Conservation (phyloP, 2,329 filamentous ascomycete species). For the Escovopsis sp. region DNA sequence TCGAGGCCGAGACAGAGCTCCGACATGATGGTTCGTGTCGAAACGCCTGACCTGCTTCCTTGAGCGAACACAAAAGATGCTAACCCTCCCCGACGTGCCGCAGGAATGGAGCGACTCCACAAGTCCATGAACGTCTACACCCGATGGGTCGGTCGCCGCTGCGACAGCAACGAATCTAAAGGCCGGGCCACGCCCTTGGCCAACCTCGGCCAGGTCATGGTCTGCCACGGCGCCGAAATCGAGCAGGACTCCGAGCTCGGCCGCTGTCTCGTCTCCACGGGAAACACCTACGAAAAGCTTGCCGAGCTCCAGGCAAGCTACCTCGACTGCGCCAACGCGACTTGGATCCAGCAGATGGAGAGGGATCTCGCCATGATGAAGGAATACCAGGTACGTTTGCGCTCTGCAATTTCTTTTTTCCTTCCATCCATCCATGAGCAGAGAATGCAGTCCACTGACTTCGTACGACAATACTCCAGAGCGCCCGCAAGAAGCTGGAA, state of each 20-base stretch:
- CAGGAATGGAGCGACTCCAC: conserved; percentile 83
- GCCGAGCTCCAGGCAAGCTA: conserved; percentile 77
- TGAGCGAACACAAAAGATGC: background rate
- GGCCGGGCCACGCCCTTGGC: conserved; percentile 73
- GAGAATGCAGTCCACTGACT: too few species aligned
- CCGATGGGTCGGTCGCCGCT: conserved; percentile 75
- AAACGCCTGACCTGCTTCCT: background rate
- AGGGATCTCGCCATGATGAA: conserved; percentile 88
- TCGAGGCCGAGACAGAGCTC: conserved; percentile 82
- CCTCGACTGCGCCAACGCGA: conserved; percentile 59
- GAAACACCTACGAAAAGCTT: conserved; percentile 76
- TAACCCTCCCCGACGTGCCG: background rate
- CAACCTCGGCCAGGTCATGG: conserved; percentile 73
- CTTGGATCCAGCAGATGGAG: conserved; percentile 87
- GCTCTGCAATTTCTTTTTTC: background rate
- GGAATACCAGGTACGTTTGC: conserved; percentile 67
- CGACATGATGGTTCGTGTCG: conserved; percentile 62
- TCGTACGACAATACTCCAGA: conserved; percentile 18
- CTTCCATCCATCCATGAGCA: too few species aligned
- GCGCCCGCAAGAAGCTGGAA: conserved; percentile 87
- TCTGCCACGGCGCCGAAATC: conserved; percentile 82
- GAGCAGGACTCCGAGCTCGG: conserved; percentile 84
- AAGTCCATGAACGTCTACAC: conserved; percentile 73
- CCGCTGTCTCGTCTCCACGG: conserved; percentile 64
- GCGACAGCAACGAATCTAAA: conserved; percentile 65